Conservation (phyloP, 306 rosid genomes). For the Geum urbanum region DNA sequence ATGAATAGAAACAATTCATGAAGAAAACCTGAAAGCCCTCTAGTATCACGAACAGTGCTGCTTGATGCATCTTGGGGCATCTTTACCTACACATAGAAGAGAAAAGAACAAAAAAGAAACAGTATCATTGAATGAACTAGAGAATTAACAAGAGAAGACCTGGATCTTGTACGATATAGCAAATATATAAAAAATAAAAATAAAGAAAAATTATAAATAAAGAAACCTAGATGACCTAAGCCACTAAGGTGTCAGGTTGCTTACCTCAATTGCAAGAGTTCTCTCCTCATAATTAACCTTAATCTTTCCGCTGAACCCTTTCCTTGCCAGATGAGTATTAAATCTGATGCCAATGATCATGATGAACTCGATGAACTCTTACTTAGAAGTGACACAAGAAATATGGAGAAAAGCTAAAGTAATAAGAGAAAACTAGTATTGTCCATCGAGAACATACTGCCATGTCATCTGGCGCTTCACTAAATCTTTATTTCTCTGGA, state of each 20-base stretch:
- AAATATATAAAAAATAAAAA: not conserved
- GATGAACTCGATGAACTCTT: constrained; percentile 6
- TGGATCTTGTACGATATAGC: not conserved
- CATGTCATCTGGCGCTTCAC: constrained; percentile 73
- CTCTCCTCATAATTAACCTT: constrained; percentile 58
- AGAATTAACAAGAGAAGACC: not conserved
- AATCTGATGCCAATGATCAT: constrained; percentile 44
- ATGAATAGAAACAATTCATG: not conserved
- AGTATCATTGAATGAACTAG: not conserved
- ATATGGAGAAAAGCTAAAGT: not conserved
- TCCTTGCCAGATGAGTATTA: constrained; percentile 70
- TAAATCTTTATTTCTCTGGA: constrained; percentile 51
- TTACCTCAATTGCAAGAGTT: constrained; percentile 81
- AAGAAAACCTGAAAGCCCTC: constrained; percentile 85
- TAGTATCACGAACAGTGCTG: constrained; percentile 65
- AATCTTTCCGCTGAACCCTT: constrained; percentile 80
- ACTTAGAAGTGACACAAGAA: constrained; percentile 1
- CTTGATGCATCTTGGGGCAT: constrained; percentile 96
- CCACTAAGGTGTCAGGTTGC: not conserved
- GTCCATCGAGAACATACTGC: constrained; percentile 51
- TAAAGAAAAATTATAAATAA: no score
- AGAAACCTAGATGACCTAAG: not conserved
- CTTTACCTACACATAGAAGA: constrained; percentile 51
- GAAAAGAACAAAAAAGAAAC: not conserved
- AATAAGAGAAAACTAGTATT: not conserved